Percentiles rank a stretch among this genome's conserved stretches.
phyloP scores from a whole-genome alignment of 2,329 filamentous ascomycete species.

The Microsporum canis region DNA sequence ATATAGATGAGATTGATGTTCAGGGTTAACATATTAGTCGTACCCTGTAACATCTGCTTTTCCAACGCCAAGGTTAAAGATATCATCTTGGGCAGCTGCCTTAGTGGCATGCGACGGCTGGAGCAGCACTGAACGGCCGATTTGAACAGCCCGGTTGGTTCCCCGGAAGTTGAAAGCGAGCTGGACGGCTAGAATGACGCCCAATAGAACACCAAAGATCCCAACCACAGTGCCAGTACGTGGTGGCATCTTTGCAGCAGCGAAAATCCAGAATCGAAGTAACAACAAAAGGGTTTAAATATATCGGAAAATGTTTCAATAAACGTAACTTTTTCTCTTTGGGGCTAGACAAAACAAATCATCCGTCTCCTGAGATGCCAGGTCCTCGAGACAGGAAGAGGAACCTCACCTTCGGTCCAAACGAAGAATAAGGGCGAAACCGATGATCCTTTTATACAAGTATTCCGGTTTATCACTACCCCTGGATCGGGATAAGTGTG shows the following conservation, averaged over 20 bases:
- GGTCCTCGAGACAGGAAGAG: background rate
- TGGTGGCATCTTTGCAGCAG: background rate
- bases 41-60: slow-evolving; percentile 64
- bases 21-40: background rate
- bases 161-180: slow-evolving; percentile 16
- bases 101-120: slow-evolving; percentile 13
- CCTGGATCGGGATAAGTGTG: no score
- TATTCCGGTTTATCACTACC: no score
- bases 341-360: background rate
- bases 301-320: background rate
- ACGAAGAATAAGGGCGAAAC: background rate
- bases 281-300: background rate
- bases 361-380: background rate
- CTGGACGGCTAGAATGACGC: slow-evolving; percentile 24
- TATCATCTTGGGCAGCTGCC: slow-evolving; percentile 20
- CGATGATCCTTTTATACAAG: background rate
- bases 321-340: background rate
- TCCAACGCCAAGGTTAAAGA: slow-evolving; percentile 56
- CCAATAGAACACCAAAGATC: slow-evolving; percentile 16
- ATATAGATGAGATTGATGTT: background rate
- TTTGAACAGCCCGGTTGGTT: background rate
- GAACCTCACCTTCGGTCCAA: background rate
- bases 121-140: background rate
- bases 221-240: background rate
- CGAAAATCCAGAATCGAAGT: background rate